A percentile compares a stretch with the other conserved stretches of the same genome.
Conservation (phyloP, 768 basidiomycete genomes). For the Xerocomellus amylosporus region DNA sequence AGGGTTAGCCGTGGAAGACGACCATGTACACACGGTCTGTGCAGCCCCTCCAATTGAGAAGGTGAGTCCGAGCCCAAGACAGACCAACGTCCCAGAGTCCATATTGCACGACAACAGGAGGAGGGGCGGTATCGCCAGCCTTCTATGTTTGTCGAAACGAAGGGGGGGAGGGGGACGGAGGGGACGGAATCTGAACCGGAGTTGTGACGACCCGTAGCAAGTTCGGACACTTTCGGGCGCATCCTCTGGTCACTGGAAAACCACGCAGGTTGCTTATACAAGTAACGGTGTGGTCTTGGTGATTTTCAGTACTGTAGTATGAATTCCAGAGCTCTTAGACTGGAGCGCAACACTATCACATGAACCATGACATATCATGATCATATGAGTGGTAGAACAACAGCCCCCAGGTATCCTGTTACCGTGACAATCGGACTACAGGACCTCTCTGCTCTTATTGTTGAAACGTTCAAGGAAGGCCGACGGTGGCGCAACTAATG, state of each 20-base stretch:
- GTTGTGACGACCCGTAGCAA: neutral
- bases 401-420: too few relatives aligned
- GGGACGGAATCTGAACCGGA: neutral
- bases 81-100: neutral
- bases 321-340: neutral
- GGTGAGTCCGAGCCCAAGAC: neutral
- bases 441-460: constrained; percentile 55
- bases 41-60: too few relatives aligned
- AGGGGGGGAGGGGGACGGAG: too few relatives aligned
- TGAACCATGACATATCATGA: too few relatives aligned
- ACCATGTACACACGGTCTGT: too few relatives aligned
- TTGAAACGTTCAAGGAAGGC: too few relatives aligned
- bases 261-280: neutral
- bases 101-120: neutral
- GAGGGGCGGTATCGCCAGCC: neutral
- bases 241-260: neutral
- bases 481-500: constrained; percentile 38
- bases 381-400: too few relatives aligned
- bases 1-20: neutral
- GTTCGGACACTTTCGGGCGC: neutral
- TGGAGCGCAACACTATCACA: too few relatives aligned
- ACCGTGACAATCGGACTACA: constrained; percentile 66
- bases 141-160: neutral
- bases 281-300: neutral
- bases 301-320: neutral